Evolutionary conservation across 495 filamentous ascomycete species (phyloP), one percentile per base, ranked within the genome.

Genomic region (Aspergillus biplanus): DNA sequence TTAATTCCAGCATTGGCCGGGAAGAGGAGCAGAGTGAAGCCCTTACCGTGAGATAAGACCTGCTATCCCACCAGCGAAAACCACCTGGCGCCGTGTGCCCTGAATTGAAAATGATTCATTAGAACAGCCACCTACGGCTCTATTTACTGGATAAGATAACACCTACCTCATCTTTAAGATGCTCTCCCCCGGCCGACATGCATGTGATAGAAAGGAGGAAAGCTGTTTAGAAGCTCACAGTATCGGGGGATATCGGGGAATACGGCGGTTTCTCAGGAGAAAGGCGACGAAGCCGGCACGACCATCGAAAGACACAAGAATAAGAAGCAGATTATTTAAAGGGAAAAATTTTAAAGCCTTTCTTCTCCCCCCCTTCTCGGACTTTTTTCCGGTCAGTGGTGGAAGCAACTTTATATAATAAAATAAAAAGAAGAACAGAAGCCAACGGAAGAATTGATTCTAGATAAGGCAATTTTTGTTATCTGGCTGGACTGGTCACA

Each of bases 121-220:
- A 34, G 15, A 55, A n/a, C 33, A n/a, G 16, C 35, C 9, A 35
- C 16, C 15, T 52, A 27, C n/a, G 16, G 1, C 42, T 52, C 31
- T 15, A 6, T 27, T 31, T 3, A 42, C 13, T 27, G 13, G 8
- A 59, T 9, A 15, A 12, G 37, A 16, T 16, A n/a, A 39, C 39
- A 61, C 75, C 52, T 79, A 90, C 89, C 83, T 96, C 92, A 94
- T 97, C 90, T 75, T 93, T 93, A 71, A 96, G 90, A 78, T 87
- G 89, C 67, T 85, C 83, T 63, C 84, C 86, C 68, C 83, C 84
- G 73, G 81, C 80, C 78, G 90, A 92, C 90, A 93, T 93, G 75
- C 87, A 89, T 86, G 67, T 71, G 69, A 69, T 52, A 35, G 31
- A 52, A 32, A 33, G 53, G 34, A 18, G 6, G 50, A 32, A 21